Percentiles rank a stretch among this genome's conserved stretches.
phyloP scores from a whole-genome alignment of 2,329 filamentous ascomycete species.

The Fusarium phyllophilum region DNA sequence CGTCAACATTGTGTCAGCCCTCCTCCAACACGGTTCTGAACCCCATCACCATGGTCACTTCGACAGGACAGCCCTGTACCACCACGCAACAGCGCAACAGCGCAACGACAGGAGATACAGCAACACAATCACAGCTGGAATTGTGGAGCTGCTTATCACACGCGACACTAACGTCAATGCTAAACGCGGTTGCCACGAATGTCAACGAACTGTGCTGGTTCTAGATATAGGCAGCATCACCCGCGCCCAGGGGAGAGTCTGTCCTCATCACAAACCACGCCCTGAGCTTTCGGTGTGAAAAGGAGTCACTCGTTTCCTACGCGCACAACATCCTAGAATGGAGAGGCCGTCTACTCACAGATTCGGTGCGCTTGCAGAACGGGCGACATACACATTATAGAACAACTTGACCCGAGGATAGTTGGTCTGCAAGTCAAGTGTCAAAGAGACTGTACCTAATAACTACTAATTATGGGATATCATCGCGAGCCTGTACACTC shows the following conservation, averaged over 20 bases:
- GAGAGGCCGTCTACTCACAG: rapidly evolving
- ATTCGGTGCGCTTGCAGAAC: rapidly evolving
- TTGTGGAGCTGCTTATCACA: rapidly evolving
- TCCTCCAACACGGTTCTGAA: rapidly evolving
- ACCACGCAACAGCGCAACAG: not conserved
- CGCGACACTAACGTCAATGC: not conserved
- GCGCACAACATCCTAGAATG: rapidly evolving
- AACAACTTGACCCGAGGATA: not conserved
- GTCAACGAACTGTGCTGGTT: rapidly evolving
- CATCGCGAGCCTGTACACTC: rapidly evolving
- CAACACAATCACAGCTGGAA: rapidly evolving
- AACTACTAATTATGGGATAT: rapidly evolving
- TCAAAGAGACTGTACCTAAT: not conserved
- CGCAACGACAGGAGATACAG: too few relatives aligned
- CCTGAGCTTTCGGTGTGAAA: rapidly evolving
- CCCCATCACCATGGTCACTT: rapidly evolving
- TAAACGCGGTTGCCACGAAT: rapidly evolving
- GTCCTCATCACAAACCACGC: not conserved
- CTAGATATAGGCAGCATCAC: not conserved
- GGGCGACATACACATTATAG: rapidly evolving
- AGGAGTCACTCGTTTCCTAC: rapidly evolving
- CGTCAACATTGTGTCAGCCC: rapidly evolving
- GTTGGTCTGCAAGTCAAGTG: rapidly evolving
- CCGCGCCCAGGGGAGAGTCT: rapidly evolving
- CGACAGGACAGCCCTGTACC: rapidly evolving